Base-by-base conservation (phyloP, 768 basidiomycete species). In the Gautieria morchelliformis region DNA sequence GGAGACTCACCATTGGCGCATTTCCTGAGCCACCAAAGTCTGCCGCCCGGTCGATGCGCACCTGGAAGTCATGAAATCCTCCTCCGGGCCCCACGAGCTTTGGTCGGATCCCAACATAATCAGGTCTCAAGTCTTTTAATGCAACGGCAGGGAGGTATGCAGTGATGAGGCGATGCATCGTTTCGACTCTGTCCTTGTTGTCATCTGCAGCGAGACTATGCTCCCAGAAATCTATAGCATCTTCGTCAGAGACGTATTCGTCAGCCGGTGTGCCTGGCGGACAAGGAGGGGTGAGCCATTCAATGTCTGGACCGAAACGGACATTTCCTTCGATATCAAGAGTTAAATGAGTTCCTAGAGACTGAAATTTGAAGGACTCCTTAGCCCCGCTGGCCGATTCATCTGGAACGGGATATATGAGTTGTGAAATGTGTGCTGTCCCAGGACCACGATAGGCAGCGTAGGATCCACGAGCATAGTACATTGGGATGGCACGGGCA, bases 301-400 rank as follows among this genome's bases (percentile, higher is more conserved):
- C 87, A 15, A 96, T 76, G 65, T 97, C 92, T 5, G 95, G 95
- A 0, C 95, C 95, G 69, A 98, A 98, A 32, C 83, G 81, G 53
- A 97, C 78, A 60, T 87, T 86, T 0, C 89, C 88, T 49, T 85
- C 78, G 60, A 98, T 66, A 68, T 93, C 91, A 44, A 97, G 71
- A 27, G 92, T 93, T 24, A 97, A 75, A 71, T 97, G 96, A 11
- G 93, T 94, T 3, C 96, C 95, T 7, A 97, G 76, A 3, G 89
- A 88, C 59, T 89, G 85, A 66, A 95, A 89, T 40, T 74, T 73
- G 9, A 78, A 80, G 10, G 76, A 79, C 53, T 82, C 77, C 3
- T 10, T 30, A 22, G n/a, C 7, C 9, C 40, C 49, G 57, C 52
- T 44, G 59, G 17, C 62, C 66, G 51, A 70, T 66, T 22, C 30